Evolutionary conservation across 2,329 filamentous ascomycete genomes (phyloP), one percentile per base, ranked within the genome.

Genomic region (Xylariaceae sp.): DNA sequence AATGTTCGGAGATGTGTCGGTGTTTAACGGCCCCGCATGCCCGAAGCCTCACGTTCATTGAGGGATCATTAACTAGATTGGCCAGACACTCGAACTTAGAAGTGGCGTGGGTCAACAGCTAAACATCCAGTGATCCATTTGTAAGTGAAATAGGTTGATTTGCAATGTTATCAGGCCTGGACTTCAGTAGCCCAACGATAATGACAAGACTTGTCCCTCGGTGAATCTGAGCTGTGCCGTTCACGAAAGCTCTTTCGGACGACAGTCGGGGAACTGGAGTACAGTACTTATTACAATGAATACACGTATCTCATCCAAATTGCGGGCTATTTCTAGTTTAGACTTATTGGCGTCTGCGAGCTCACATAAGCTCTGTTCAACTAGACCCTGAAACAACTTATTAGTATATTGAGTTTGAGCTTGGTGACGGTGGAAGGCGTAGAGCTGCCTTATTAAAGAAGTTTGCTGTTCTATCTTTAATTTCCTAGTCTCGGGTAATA

Each of bases 1-100:
- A 44, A 55, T 44, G 40, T 46, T 64, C 62, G 62, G 62, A 43
- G 62, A 64, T 64, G 62, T 61, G 40, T 64, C 62, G 62, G 62
- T 56, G 46, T 63, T 49, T 62, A 51, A 44, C 40, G 57, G 58
- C 52, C 58, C 58, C 61, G 51, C 55, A 26, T 26, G 4, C 23
- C 23, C 23, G 23, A 26, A 26, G 23, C 23, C 23, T 26, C 23
- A 9, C n/a, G n/a, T n/a, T n/a, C n/a, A n/a, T n/a, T n/a, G n/a
- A n/a, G n/a, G n/a, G n/a, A n/a, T n/a, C n/a, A n/a, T n/a, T n/a
- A n/a, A n/a, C n/a, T n/a, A n/a, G n/a, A n/a, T n/a, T n/a, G n/a
- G n/a, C n/a, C n/a, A n/a, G n/a, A n/a, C n/a, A n/a, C 23, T 26
- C 23, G 23, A 4, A 37, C 5, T 37, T 3, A 37, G 9, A 10